A percentile compares a stretch with the other conserved stretches of the same genome.
Conservation (phyloP, 345 rosid genomes). For the Bruguiera sexangula region DNA sequence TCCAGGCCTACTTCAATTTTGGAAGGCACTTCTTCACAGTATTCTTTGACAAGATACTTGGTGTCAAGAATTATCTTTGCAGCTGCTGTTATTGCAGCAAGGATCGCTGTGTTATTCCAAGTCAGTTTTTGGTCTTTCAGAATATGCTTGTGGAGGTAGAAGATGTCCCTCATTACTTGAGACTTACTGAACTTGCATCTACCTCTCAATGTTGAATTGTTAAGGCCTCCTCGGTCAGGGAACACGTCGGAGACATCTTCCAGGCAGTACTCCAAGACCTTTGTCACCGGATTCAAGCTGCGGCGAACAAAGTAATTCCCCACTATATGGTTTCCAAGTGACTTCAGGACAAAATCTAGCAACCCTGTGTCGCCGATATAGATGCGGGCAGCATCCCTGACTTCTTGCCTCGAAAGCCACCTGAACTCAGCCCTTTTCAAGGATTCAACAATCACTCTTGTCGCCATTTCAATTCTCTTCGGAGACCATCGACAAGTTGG, state of each 20-base stretch:
- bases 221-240: constrained; percentile 39
- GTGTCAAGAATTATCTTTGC: constrained; percentile 69
- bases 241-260: constrained; percentile 58
- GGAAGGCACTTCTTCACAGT: constrained; percentile 24
- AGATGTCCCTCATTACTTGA: constrained; percentile 66
- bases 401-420: constrained; percentile 93
- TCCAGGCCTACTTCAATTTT: constrained; percentile 30
- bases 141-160: constrained; percentile 46
- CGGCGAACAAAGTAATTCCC: constrained; percentile 87
- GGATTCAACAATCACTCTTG: constrained; percentile 73
- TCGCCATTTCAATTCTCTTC: constrained; percentile 84
- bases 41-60: constrained; percentile 67
- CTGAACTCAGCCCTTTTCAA: constrained; percentile 51
- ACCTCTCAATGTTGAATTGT: constrained; percentile 39
- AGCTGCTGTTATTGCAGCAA: constrained; percentile 50
- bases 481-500: constrained; percentile 78
- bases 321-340: constrained; percentile 83
- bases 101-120: constrained; percentile 26
- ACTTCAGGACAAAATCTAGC: constrained; percentile 82
- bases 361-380: constrained; percentile 91
- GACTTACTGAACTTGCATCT: constrained; percentile 50
- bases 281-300: constrained; percentile 84
- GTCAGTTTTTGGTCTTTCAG: constrained; percentile 50
- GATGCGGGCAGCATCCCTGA: constrained; percentile 81
- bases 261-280: constrained; percentile 79